Conservation (phyloP, 2,329 filamentous ascomycete genomes). For the Colletotrichum nymphaeae region DNA sequence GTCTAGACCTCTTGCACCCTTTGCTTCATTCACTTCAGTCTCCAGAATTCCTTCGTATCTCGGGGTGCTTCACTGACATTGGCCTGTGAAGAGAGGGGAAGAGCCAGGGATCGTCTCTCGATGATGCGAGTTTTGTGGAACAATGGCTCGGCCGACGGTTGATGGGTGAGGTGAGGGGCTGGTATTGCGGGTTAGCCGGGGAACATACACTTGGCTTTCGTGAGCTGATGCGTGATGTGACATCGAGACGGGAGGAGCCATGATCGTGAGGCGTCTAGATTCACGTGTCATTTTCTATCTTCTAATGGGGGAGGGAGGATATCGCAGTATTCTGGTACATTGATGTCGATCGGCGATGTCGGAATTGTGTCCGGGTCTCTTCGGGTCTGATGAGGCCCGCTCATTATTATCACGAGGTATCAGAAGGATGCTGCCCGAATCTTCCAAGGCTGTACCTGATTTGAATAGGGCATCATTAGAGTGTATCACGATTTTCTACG, state of each 20-base stretch:
- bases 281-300: conserved; percentile 1
- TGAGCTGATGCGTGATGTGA: conserved; percentile 13
- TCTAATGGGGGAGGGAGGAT: not conserved
- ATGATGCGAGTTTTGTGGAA: not conserved
- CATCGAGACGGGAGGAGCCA: not conserved
- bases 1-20: conserved; percentile 4
- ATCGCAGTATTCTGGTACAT: not conserved
- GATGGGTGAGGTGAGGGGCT: not conserved
- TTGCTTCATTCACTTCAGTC: too few relatives aligned
- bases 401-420: not conserved
- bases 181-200: not conserved
- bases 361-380: not conserved
- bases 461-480: too few relatives aligned
- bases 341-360: not conserved
- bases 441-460: too few relatives aligned
- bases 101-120: conserved; percentile 2
- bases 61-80: not conserved
- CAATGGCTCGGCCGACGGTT: not conserved
- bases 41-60: not conserved
- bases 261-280: not conserved
- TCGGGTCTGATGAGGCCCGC: too few relatives aligned
- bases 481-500: too few relatives aligned
- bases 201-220: not conserved
- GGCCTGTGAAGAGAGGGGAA: not conserved
- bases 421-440: not conserved